Evolutionary conservation across 2,329 filamentous ascomycete species (phyloP).

Genomic region (Aspergillus flavus): DNA sequence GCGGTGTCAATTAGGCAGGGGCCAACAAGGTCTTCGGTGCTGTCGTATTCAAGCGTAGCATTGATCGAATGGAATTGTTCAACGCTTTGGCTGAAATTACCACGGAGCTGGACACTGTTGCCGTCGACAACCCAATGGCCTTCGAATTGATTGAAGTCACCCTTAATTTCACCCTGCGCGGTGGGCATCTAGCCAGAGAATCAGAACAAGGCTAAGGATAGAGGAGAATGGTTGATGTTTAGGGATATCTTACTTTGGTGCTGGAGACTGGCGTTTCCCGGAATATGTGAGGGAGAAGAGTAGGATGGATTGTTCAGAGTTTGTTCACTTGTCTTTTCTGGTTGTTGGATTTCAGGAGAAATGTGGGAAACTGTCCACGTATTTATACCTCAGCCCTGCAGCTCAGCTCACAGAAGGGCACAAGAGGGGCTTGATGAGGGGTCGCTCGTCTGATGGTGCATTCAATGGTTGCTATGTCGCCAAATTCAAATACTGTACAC

Average conservation of each 20-base stretch:
- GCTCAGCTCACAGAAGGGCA: too few species aligned
- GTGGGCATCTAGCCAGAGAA: background rate
- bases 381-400: background rate
- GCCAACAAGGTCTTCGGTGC: background rate
- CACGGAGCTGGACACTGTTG: background rate
- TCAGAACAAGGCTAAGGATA: background rate
- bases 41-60: background rate
- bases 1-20: background rate
- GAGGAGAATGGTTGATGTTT: background rate
- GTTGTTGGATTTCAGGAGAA: background rate
- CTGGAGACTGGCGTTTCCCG: background rate
- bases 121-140: background rate
- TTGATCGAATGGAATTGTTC: accelerated
- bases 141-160: background rate
- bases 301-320: background rate
- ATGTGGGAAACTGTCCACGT: background rate
- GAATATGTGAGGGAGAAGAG: background rate
- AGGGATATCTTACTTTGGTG: background rate
- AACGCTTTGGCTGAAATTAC: background rate
- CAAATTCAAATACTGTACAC: too few species aligned
- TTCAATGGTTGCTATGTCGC: too few species aligned
- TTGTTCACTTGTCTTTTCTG: background rate
- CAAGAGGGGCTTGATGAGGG: too few species aligned
- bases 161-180: background rate
- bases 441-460: too few species aligned